These are phyloP conservation scores for Globisporangium radiosum DNA, from an alignment of 352 stramenopile genomes.

Conservation along the genomic window DNA sequence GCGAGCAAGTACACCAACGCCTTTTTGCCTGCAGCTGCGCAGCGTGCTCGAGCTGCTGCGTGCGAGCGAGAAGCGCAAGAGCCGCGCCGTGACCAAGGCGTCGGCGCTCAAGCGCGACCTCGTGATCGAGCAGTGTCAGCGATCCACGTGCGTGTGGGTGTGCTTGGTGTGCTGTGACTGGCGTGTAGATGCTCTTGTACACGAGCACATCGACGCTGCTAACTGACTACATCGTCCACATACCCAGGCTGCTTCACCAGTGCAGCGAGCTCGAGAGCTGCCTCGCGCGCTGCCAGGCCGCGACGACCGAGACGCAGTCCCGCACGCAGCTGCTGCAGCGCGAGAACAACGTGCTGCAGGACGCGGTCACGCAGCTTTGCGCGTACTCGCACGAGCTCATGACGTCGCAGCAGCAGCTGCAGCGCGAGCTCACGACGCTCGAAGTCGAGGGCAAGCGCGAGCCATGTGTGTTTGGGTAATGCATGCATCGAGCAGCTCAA, in stretches of 20 bases:
- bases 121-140: conserved; percentile 49
- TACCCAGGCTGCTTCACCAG: conserved; percentile 34
- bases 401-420: conserved; percentile 33
- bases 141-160: conserved; percentile 33
- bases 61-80: conserved; percentile 35
- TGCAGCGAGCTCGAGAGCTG: conserved; percentile 50
- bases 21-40: conserved; percentile 18
- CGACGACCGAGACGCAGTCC: conserved; percentile 22
- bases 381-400: conserved; percentile 45
- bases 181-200: too few species aligned
- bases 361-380: conserved; percentile 41
- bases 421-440: conserved; percentile 42
- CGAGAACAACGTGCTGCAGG: conserved; percentile 46
- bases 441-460: conserved; percentile 35
- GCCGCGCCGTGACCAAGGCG: conserved; percentile 21
- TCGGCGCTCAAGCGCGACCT: conserved; percentile 40
- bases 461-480: conserved; percentile 35
- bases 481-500: too few species aligned
- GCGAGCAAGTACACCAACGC: neutral
- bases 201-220: too few species aligned
- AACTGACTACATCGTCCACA: too few species aligned
- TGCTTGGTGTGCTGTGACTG: too few species aligned
- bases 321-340: conserved; percentile 31
- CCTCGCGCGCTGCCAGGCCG: conserved; percentile 30
- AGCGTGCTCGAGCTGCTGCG: conserved; percentile 25